Percentiles rank a stretch among this genome's conserved stretches.
Evolutionary conservation across 164 flowering plant species (phyloP).

Genomic region (grape (Vitis vinifera)): ASM3070453v1 NC_081819.1:21286501-21287000

Average conservation of each 20-base stretch:
- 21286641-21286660: conserved; percentile 24
- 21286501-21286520: conserved; percentile 60
- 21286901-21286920: conserved; percentile 93
- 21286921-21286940: conserved; percentile 77
- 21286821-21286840: neutral
- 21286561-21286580: conserved; percentile 37
- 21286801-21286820: too few relatives aligned
- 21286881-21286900: conserved; percentile 90
- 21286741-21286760: neutral
- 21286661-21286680: conserved; percentile 11
- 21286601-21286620: neutral
- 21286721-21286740: conserved; percentile 90
- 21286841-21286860: neutral
- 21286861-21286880: conserved; percentile 80
- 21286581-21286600: conserved; percentile 14
- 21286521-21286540: conserved; percentile 76
- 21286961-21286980: conserved; percentile 64
- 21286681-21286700: conserved; percentile 66
- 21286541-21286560: conserved; percentile 19
- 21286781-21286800: neutral
- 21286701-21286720: conserved; percentile 80
- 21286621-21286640: conserved; percentile 28
- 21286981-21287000: conserved; percentile 69
- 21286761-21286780: conserved; percentile 2
- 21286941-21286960: conserved; percentile 77